These are phyloP conservation scores for Rhodotorula sp. DNA, from an alignment of 1,284 basidiomycete species.

Conservation along the genomic window DNA sequence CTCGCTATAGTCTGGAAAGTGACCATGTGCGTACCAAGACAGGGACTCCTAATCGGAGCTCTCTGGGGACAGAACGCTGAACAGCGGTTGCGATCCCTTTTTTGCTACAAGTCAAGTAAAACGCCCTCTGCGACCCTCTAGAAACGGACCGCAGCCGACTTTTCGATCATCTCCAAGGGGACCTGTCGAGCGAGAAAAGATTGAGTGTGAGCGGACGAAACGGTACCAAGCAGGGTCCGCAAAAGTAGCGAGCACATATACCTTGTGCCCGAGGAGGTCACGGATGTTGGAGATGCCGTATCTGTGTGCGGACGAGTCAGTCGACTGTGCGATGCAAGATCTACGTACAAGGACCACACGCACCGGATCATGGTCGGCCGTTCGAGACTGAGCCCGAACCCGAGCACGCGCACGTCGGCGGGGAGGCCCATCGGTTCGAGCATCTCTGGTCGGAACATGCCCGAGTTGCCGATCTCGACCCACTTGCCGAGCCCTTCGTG, in stretches of 20 bases:
- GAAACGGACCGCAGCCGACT: conserved; percentile 84
- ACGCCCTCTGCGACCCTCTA: conserved; percentile 30
- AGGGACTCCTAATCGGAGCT: too few relatives aligned
- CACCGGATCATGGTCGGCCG: conserved; percentile 99
- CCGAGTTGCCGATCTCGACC: conserved; percentile 86
- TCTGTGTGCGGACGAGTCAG: conserved; percentile 48
- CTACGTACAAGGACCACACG: conserved; percentile 44
- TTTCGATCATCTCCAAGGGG: conserved; percentile 70
- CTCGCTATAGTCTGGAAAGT: too few relatives aligned
- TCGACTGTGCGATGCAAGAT: not conserved
- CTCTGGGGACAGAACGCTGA: too few relatives aligned
- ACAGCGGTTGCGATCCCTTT: too few relatives aligned
- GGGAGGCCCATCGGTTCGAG: conserved; percentile 98
- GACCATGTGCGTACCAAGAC: too few relatives aligned
- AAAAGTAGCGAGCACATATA: conserved; percentile 56
- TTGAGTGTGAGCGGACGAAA: not conserved
- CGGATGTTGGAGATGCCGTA: conserved; percentile 90
- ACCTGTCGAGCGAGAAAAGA: not conserved
- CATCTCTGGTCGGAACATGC: conserved; percentile 99
- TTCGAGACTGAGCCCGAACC: conserved; percentile 95
- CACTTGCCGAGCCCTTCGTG: conserved; percentile 91
- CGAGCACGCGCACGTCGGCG: conserved; percentile 92
- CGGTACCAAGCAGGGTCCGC: conserved; percentile 49
- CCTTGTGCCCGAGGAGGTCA: conserved; percentile 96
- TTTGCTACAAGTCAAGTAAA: too few relatives aligned